Conservation (phyloP, 192 early-diverging fungal species). For the Geosiphon pyriformis region DNA sequence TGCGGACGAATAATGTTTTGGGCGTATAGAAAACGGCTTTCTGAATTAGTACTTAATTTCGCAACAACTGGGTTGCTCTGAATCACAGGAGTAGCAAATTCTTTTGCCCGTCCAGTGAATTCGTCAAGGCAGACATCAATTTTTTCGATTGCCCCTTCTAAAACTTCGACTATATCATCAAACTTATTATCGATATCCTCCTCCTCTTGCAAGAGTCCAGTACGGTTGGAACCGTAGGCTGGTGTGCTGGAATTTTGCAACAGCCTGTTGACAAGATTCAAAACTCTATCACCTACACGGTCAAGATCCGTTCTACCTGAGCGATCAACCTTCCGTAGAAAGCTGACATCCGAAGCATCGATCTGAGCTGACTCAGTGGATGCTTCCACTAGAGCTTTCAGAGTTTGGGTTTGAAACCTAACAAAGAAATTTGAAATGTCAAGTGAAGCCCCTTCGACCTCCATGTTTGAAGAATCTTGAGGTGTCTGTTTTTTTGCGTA, state of each 20-base stretch:
- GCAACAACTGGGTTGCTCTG: conserved; percentile 48
- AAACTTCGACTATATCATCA: conserved; percentile 57
- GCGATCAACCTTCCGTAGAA: neutral
- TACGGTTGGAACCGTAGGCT: conserved; percentile 10
- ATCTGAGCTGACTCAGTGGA: neutral
- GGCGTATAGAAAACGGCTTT: conserved; percentile 59
- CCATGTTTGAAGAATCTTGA: no score
- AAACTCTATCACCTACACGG: conserved; percentile 16
- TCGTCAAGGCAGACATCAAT: conserved; percentile 77
- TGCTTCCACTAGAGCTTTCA: neutral
- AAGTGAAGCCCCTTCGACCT: no score
- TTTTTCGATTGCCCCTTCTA: conserved; percentile 79
- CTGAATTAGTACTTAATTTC: conserved; percentile 27
- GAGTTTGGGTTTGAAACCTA: neutral
- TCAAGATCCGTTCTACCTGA: conserved; percentile 21
- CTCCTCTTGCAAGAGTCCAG: conserved; percentile 36
- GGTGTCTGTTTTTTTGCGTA: no score
- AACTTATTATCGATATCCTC: conserved; percentile 69
- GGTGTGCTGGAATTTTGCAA: conserved; percentile 13
- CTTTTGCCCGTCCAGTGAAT: conserved; percentile 44
- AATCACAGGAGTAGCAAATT: conserved; percentile 27
- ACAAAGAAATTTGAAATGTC: neutral
- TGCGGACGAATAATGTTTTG: conserved; percentile 81
- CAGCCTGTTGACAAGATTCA: conserved; percentile 30
- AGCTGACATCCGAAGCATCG: neutral